Conservation (phyloP, 2,329 filamentous ascomycete species). For the Aschersonia sp. region DNA sequence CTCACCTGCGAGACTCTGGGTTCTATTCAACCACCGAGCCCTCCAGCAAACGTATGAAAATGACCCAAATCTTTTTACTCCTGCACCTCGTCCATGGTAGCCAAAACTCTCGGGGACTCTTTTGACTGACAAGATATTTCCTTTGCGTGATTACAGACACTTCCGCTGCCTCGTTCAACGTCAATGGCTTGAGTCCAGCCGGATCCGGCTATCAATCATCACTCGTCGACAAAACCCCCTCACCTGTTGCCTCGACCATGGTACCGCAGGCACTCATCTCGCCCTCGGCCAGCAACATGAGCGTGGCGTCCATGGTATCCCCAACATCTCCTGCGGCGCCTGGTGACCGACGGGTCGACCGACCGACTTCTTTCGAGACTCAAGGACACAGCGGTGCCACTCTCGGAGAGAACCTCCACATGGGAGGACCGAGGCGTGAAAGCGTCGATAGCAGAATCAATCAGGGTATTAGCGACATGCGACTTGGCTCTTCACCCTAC, state of each 20-base stretch:
- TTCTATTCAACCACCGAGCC: slow-evolving; percentile 28
- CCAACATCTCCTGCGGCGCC: slow-evolving; percentile 31
- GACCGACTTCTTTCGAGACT: slow-evolving; percentile 22
- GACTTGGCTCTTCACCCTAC: slow-evolving; percentile 54
- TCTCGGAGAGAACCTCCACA: slow-evolving; percentile 20
- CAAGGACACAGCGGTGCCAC: slow-evolving; percentile 13
- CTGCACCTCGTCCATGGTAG: too few species aligned
- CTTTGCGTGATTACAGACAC: slow-evolving; percentile 14
- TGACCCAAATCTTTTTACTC: neutral
- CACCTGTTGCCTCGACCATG: slow-evolving; percentile 37
- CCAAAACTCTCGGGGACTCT: too few species aligned
- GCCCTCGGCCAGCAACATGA: slow-evolving; percentile 45
- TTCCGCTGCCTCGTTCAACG: slow-evolving; percentile 23
- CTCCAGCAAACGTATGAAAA: slow-evolving; percentile 25
- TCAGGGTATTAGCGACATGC: slow-evolving; percentile 54
- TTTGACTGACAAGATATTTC: neutral
- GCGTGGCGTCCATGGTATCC: slow-evolving; percentile 51
- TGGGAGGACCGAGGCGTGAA: slow-evolving; percentile 44
- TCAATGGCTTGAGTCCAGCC: slow-evolving; percentile 24
- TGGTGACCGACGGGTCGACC: slow-evolving; percentile 27
- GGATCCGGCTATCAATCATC: slow-evolving; percentile 34
- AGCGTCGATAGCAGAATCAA: slow-evolving; percentile 73
- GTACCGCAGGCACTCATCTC: slow-evolving; percentile 39
- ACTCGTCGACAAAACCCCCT: slow-evolving; percentile 46
- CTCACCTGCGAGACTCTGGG: slow-evolving; percentile 24